Evolutionary conservation across 371 early-diverging fungal genomes (phyloP).

Genomic region (Pancytospora philotis): DNA sequence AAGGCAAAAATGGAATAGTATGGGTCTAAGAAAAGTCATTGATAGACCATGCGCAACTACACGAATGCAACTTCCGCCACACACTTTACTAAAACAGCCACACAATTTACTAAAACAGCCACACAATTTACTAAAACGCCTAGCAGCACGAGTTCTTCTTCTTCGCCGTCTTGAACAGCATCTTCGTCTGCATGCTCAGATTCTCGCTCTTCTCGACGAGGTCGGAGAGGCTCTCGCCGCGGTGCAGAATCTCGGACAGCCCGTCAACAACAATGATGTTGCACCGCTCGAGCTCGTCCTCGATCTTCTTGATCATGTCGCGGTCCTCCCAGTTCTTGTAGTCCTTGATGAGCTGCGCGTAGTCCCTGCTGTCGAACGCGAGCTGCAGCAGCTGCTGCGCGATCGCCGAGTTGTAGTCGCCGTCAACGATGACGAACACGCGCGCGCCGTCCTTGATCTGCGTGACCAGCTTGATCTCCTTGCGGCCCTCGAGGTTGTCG

Average conservation of each 20-base stretch:
- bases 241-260: slow-evolving; percentile 78
- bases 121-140: too few species aligned
- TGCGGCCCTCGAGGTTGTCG: slow-evolving; percentile 13
- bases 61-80: too few species aligned
- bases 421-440: slow-evolving; percentile 15
- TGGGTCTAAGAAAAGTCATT: too few species aligned
- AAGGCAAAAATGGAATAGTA: too few species aligned
- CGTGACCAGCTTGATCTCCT: slow-evolving; percentile 10
- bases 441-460: neutral
- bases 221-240: slow-evolving; percentile 86
- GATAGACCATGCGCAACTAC: too few species aligned
- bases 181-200: slow-evolving; percentile 76
- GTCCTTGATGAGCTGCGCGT: slow-evolving; percentile 48
- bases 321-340: slow-evolving; percentile 53
- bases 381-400: slow-evolving; percentile 10
- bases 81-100: too few species aligned
- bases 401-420: slow-evolving; percentile 8
- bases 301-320: slow-evolving; percentile 81
- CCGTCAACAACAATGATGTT: slow-evolving; percentile 85
- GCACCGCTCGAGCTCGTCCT: slow-evolving; percentile 89
- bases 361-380: slow-evolving; percentile 4
- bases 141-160: slow-evolving; percentile 81
- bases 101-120: too few species aligned
- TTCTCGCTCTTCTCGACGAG: slow-evolving; percentile 77
- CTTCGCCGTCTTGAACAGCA: slow-evolving; percentile 92